Conservation (phyloP, 768 basidiomycete species). For the Rossbeevera mucosa region DNA sequence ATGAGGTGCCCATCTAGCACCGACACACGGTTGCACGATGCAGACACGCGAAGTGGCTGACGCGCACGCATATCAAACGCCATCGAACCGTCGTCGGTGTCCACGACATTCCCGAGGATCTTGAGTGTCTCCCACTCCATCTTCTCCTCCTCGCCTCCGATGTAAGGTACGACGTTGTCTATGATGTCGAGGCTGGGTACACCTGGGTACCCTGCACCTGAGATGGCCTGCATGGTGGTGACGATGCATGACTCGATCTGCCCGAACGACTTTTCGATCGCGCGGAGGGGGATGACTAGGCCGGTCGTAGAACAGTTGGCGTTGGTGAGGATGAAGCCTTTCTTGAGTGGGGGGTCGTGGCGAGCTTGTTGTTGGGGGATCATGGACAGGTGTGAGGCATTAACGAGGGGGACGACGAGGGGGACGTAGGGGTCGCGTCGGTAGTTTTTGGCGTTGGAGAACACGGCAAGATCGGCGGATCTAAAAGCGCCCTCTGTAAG, state of each 20-base stretch:
- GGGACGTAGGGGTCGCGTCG: constrained; percentile 90
- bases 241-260: constrained; percentile 89
- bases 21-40: constrained; percentile 91
- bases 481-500: constrained; percentile 71
- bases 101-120: constrained; percentile 81
- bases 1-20: constrained; percentile 95
- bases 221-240: constrained; percentile 97
- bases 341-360: constrained; percentile 62
- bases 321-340: constrained; percentile 96
- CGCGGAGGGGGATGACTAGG: constrained; percentile 83
- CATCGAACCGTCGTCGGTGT: constrained; percentile 49
- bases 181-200: constrained; percentile 85
- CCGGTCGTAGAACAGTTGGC: constrained; percentile 98
- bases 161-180: constrained; percentile 95
- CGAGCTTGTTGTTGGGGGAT: constrained; percentile 74
- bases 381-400: constrained; percentile 79
- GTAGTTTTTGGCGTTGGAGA: constrained; percentile 97
- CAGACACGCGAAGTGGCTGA: constrained; percentile 85
- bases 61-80: constrained; percentile 81
- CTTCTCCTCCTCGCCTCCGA: constrained; percentile 93
- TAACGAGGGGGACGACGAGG: constrained; percentile 94
- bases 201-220: constrained; percentile 97
- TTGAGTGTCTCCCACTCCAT: constrained; percentile 99
- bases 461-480: constrained; percentile 82
- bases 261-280: constrained; percentile 87